Evolutionary conservation across 495 filamentous ascomycete species (phyloP).

Genomic region (Tuber borchii): DNA sequence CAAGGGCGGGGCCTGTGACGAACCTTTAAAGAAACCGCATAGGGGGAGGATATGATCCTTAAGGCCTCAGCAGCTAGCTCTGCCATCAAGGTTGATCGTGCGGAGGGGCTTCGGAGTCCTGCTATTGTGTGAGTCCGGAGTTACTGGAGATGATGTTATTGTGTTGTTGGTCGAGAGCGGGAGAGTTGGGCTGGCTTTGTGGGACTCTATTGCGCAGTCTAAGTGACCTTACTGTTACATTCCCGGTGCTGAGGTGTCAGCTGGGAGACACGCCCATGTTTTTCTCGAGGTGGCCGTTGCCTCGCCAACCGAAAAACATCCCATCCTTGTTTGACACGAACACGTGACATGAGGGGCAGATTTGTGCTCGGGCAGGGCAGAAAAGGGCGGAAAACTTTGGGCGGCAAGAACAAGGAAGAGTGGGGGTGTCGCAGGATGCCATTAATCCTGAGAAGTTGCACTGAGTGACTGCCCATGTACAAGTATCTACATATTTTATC

Average conservation of each 20-base stretch:
- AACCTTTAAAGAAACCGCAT: slow-evolving; percentile 38
- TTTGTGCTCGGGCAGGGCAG: background rate
- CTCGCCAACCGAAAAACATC: background rate
- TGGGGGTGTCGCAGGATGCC: too few relatives aligned
- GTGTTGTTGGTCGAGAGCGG: background rate
- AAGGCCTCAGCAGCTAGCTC: slow-evolving; percentile 25
- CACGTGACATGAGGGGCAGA: background rate
- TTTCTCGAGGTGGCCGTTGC: background rate
- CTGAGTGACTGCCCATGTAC: too few relatives aligned
- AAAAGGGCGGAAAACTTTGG: too few relatives aligned
- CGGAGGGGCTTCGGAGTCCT: background rate
- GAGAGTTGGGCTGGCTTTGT: too few relatives aligned
- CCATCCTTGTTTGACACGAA: background rate
- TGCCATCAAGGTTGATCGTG: slow-evolving; percentile 17
- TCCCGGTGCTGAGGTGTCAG: background rate
- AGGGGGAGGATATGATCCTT: slow-evolving; percentile 36
- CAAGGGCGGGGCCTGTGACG: background rate
- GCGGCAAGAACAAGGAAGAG: too few relatives aligned
- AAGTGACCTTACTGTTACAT: too few relatives aligned
- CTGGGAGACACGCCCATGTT: background rate
- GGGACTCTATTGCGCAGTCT: background rate
- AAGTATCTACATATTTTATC: too few relatives aligned
- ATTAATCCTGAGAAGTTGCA: too few relatives aligned
- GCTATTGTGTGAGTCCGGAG: background rate
- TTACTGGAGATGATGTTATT: background rate